Evolutionary conservation across 305 asterid genomes (phyloP).

Genomic region (Fraxinus paxiana): DNA sequence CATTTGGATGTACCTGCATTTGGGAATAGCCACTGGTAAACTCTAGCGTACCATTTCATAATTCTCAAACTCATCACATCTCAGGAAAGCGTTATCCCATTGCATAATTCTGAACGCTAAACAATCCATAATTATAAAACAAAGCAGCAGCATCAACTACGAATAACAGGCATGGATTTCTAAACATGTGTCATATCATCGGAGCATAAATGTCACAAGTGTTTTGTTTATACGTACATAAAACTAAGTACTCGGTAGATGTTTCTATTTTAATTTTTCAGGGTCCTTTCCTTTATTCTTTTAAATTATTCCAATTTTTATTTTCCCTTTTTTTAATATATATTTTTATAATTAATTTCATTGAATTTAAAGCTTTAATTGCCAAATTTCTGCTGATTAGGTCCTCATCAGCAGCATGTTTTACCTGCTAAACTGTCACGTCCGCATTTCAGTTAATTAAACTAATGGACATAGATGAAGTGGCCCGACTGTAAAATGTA

Average conservation of each 20-base stretch:
- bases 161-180: neutral
- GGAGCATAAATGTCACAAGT: neutral
- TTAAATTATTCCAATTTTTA: too few relatives aligned
- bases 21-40: constrained; percentile 1
- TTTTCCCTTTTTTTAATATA: neutral
- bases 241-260: neutral
- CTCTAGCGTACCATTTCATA: neutral
- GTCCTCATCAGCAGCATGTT: neutral
- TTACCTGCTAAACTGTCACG: neutral
- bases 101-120: neutral
- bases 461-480: neutral
- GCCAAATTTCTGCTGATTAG: neutral
- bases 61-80: neutral
- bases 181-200: neutral
- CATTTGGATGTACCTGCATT: constrained; percentile 92
- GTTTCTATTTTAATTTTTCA: neutral
- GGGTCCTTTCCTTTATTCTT: neutral
- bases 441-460: neutral
- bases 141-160: neutral
- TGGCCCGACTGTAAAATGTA: neutral
- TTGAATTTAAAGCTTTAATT: neutral
- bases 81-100: neutral
- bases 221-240: neutral
- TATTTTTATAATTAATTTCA: neutral
- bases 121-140: neutral